Percentiles rank a stretch among this genome's conserved stretches.
These are phyloP conservation scores for Trichosporon coremiiforme DNA, from an alignment of 1,284 basidiomycete genomes.

Conservation along the genomic window DNA sequence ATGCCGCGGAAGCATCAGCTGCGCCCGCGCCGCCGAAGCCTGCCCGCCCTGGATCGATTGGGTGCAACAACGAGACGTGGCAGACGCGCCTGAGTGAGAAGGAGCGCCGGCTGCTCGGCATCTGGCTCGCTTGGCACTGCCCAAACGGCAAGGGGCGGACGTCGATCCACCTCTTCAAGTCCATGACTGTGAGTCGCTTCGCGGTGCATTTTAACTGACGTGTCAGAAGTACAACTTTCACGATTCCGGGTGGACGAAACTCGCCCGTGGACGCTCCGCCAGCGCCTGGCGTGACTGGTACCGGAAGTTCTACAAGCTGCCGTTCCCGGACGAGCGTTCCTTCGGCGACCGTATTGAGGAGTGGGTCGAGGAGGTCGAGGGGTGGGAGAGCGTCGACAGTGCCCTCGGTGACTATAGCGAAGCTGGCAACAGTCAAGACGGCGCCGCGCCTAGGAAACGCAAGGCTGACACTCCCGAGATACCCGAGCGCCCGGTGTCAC, in stretches of 20 bases:
- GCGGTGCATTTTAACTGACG: not conserved
- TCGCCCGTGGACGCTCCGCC: conserved; percentile 2
- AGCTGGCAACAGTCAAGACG: not conserved
- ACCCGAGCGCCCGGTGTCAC: not conserved
- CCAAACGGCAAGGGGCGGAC: conserved; percentile 21
- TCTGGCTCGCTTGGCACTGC: conserved; percentile 13
- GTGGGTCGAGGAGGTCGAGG: not conserved
- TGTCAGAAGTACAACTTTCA: not conserved
- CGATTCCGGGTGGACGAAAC: not conserved
- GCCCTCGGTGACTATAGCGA: not conserved
- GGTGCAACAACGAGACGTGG: conserved; percentile 6
- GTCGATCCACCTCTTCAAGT: conserved; percentile 4
- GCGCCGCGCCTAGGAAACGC: not conserved
- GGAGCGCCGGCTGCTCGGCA: conserved; percentile 7
- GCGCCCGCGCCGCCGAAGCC: not conserved
- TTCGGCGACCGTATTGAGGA: conserved; percentile 18
- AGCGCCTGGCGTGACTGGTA: conserved; percentile 20
- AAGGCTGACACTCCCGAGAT: not conserved
- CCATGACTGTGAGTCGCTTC: conserved; percentile 1
- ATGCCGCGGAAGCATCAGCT: not conserved
- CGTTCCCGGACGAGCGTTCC: conserved; percentile 11
- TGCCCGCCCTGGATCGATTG: not conserved
- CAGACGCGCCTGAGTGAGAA: conserved; percentile 9
- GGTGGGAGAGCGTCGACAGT: not conserved
- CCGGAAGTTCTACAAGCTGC: not conserved